phyloP scores from a whole-genome alignment of 495 filamentous ascomycete species.

The Viridothelium virens region DNA sequence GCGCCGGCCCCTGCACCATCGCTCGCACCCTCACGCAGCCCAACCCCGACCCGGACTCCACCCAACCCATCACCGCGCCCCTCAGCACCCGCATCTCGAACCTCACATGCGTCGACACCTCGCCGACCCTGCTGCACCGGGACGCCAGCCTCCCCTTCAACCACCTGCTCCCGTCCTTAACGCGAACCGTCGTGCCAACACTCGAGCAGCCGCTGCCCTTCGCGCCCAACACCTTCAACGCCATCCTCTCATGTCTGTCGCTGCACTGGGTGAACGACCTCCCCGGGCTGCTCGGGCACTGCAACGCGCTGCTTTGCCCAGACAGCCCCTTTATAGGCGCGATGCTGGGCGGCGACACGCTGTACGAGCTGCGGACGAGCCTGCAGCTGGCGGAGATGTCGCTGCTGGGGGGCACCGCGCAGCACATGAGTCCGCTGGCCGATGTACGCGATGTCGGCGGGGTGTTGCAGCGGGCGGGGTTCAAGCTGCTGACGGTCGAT shows the following conservation, averaged over 20 bases:
- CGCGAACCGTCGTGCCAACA: conserved; percentile 58
- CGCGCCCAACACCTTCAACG: conserved; percentile 69
- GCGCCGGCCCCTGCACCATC: conserved; percentile 93
- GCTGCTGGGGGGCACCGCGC: conserved; percentile 75
- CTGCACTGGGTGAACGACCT: conserved; percentile 99
- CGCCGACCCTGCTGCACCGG: conserved; percentile 67
- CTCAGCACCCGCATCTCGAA: conserved; percentile 58
- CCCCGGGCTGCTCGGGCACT: conserved; percentile 68
- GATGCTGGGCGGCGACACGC: conserved; percentile 91
- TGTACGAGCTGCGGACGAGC: conserved; percentile 90
- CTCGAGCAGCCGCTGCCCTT: conserved; percentile 70
- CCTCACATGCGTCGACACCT: conserved; percentile 75
- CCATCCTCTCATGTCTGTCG: conserved; percentile 75
- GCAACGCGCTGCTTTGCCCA: conserved; percentile 77
- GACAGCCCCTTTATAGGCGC: conserved; percentile 89
- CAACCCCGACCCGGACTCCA: conserved; percentile 51
- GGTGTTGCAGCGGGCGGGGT: conserved; percentile 75
- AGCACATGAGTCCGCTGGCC: conserved; percentile 80
- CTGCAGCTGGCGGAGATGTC: conserved; percentile 90
- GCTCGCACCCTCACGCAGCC: conserved; percentile 67
- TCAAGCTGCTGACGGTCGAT: conserved; percentile 93
- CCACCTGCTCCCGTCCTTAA: conserved; percentile 55
- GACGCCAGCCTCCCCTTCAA: conserved; percentile 75
- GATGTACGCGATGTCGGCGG: conserved; percentile 90
- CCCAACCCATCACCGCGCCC: conserved; percentile 48